Evolutionary conservation across 352 stramenopile species (phyloP), one percentile per base, ranked within the genome.

Genomic region (Pythium biforme): DNA sequence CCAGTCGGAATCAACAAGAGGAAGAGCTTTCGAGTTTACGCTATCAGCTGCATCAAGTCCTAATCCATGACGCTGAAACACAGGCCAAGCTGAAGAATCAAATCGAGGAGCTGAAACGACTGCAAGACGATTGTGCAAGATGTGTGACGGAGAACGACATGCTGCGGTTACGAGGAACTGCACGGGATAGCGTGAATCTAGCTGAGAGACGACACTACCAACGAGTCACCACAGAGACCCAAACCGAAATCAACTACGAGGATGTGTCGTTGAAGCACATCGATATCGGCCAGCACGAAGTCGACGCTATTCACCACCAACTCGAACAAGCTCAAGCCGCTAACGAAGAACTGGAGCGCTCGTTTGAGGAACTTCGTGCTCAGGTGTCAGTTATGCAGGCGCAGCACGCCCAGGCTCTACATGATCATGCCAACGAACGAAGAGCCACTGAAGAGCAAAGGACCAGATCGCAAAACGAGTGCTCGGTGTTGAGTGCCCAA

Each of bases 1-100:
- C 22, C 2, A 50, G 11, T 34, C 34, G 33, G 8, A 41, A 64
- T 26, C 19, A 58, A 25, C 58, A 49, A 53, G 50, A 49, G 4
- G 58, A 64, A 27, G 56, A 63, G 25, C 19, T 55, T 11, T 12
- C 4, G 12, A 29, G 34, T 20, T 33, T 63, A 23, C 46, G 43
- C 3, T 4, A 52, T 9, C 3, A 52, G 39, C 22, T 61, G 14
- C 41, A 39, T 11, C 40, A 54, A 22, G 25, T n/a, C n/a, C 40
- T 52, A 25, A 29, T 31, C 2, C 19, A 39, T 1, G 43, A 26
- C 4, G 27, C 22, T 45, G 23, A n/a, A 19, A 34, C 25, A 9
- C 26, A 51, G 6, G 10, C 6, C 19, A 49, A n/a, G 4, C 26
- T 26, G 22, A n/a, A 23, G 22, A 27, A n/a, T 26, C 11, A 55